Evolutionary conservation across 2,329 filamentous ascomycete genomes (phyloP).

Genomic region (Aspergillus sp.): DNA sequence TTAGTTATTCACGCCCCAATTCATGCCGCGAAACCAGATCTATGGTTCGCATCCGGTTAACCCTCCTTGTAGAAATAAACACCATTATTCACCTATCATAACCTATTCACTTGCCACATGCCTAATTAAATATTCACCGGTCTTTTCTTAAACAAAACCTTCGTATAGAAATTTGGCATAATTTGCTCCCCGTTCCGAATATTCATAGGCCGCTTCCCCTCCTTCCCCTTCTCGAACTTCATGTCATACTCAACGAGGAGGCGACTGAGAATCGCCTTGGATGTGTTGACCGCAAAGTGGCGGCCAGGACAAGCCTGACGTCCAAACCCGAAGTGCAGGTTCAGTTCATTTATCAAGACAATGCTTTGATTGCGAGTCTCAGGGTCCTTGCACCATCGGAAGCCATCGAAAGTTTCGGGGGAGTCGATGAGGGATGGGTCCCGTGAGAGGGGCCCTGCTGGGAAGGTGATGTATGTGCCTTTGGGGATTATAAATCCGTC

Average conservation of each 20-base stretch:
- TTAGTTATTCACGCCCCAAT: neutral
- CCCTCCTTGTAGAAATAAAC: too few relatives aligned
- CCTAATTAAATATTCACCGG: constrained; percentile 5
- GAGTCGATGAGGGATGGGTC: constrained; percentile 24
- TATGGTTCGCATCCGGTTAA: neutral
- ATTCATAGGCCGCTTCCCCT: constrained; percentile 22
- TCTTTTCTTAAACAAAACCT: constrained; percentile 25
- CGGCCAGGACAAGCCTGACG: constrained; percentile 27
- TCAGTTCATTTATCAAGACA: constrained; percentile 19
- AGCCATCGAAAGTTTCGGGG: constrained; percentile 25
- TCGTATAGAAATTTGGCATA: constrained; percentile 22
- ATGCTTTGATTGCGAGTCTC: constrained; percentile 17
- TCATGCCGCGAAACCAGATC: neutral
- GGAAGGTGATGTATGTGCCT: constrained; percentile 30
- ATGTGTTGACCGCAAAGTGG: constrained; percentile 22
- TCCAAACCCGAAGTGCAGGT: constrained; percentile 31
- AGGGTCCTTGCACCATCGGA: constrained; percentile 28
- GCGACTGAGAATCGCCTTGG: constrained; percentile 29
- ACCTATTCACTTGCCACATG: neutral
- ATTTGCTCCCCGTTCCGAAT: constrained; percentile 30
- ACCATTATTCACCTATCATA: neutral
- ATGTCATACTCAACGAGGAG: constrained; percentile 32
- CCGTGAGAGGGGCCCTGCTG: constrained; percentile 28
- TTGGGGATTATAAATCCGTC: constrained; percentile 25
- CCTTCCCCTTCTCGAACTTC: constrained; percentile 21